These are phyloP conservation scores for Berkeleyomyces rouxiae DNA, from an alignment of 2,329 filamentous ascomycete genomes.

Conservation along the genomic window DNA sequence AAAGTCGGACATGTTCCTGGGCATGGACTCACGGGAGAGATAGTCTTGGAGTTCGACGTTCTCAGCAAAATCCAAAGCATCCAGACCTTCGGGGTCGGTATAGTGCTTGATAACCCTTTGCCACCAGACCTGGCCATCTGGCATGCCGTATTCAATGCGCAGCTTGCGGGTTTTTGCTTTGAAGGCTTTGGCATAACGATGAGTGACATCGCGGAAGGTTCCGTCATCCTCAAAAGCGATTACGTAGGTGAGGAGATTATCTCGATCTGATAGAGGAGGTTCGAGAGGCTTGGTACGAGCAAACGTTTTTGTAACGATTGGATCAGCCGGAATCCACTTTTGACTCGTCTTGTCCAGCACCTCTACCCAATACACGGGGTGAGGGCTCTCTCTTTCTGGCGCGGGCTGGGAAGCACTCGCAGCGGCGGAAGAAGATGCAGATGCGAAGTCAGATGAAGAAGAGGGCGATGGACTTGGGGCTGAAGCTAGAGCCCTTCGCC, in stretches of 20 bases:
- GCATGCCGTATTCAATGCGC: constrained; percentile 48
- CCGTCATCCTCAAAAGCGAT: constrained; percentile 72
- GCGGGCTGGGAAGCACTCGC: constrained; percentile 18
- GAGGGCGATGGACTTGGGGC: neutral
- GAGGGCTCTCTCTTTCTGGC: constrained; percentile 49
- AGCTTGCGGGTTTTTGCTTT: constrained; percentile 74
- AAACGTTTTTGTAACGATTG: constrained; percentile 61
- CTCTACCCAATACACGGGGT: constrained; percentile 90
- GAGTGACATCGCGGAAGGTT: constrained; percentile 67
- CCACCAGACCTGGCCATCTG: constrained; percentile 36
- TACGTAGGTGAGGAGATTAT: constrained; percentile 68
- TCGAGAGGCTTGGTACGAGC: constrained; percentile 64
- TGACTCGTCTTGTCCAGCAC: constrained; percentile 71
- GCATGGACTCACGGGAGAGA: constrained; percentile 67
- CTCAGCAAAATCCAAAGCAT: constrained; percentile 70
- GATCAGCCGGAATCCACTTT: constrained; percentile 82
- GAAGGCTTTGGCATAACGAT: constrained; percentile 72
- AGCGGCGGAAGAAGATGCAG: constrained; percentile 9
- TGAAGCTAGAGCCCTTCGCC: neutral
- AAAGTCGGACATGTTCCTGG: constrained; percentile 71
- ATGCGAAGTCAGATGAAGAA: neutral
- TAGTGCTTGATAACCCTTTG: constrained; percentile 33
- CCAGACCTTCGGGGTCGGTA: constrained; percentile 22
- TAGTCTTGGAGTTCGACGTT: constrained; percentile 55
- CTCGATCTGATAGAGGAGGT: constrained; percentile 59